Percentiles rank a stretch among this genome's conserved stretches.
Conservation (phyloP, 805 yeast genomes). For the Lachancea kluyveri region DNA sequence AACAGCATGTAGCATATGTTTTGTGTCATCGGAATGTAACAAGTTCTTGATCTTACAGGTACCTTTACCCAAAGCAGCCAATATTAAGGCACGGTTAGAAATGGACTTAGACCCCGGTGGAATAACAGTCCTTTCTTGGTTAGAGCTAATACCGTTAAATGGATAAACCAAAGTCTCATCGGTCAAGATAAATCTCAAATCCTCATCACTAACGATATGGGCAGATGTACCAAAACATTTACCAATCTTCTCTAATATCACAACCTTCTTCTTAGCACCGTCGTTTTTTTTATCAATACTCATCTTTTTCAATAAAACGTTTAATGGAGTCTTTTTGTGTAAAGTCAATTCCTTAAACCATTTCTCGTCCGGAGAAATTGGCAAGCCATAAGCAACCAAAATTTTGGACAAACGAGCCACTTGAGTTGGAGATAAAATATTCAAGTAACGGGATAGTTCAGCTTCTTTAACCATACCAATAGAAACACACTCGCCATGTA, state of each 20-base stretch:
- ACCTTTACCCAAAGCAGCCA: constrained; percentile 90
- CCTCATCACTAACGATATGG: constrained; percentile 74
- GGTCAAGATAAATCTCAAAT: constrained; percentile 72
- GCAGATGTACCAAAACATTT: constrained; percentile 86
- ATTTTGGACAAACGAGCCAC: constrained; percentile 86
- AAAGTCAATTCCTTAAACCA: constrained; percentile 62
- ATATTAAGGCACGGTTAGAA: constrained; percentile 86
- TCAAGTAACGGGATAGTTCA: constrained; percentile 87
- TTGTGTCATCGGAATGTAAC: constrained; percentile 94
- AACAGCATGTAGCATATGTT: constrained; percentile 88
- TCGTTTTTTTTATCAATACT: constrained; percentile 95
- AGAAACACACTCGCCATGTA: constrained; percentile 99
- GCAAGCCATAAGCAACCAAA: constrained; percentile 79
- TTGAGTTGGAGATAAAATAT: constrained; percentile 84
- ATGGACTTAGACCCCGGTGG: constrained; percentile 99
- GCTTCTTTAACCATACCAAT: constrained; percentile 93
- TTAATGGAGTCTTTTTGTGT: constrained; percentile 70
- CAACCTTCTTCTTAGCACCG: constrained; percentile 85
- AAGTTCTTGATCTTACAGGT: constrained; percentile 76
- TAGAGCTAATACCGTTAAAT: constrained; percentile 33
- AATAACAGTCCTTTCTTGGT: constrained; percentile 38
- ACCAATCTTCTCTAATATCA: constrained; percentile 77
- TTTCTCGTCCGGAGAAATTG: constrained; percentile 70
- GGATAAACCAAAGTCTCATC: constrained; percentile 70
- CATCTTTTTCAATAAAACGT: constrained; percentile 73